A percentile compares a stretch with the other conserved stretches of the same genome.
These are phyloP conservation scores for Cardamine chenopodiifolia DNA, from an alignment of 345 rosid genomes.

Conservation along the genomic window DNA sequence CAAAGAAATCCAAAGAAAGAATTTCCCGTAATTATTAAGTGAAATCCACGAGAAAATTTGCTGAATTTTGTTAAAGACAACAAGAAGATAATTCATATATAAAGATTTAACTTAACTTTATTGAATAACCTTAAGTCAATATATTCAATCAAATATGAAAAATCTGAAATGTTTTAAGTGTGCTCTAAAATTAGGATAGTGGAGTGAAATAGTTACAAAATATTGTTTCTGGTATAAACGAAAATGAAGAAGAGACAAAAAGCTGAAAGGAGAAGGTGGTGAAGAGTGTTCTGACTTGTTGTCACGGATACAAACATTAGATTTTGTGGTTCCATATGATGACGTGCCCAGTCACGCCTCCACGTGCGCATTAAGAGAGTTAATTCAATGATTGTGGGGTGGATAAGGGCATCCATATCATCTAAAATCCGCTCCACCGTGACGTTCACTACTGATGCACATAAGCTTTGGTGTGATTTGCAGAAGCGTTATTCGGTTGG, in stretches of 20 bases:
- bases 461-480: too few species aligned
- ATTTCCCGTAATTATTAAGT: neutral
- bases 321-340: conserved; percentile 27
- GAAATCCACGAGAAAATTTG: neutral
- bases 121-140: neutral
- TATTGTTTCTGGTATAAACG: neutral
- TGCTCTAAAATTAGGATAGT: neutral
- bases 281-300: conserved; percentile 36
- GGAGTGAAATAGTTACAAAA: neutral
- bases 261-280: conserved; percentile 38
- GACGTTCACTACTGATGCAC: too few species aligned
- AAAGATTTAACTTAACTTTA: neutral
- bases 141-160: neutral
- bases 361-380: conserved; percentile 48
- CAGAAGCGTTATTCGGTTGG: too few species aligned
- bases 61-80: neutral
- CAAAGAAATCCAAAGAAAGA: neutral
- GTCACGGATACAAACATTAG: conserved; percentile 31
- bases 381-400: too few species aligned
- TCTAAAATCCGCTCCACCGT: too few species aligned
- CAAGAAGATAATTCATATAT: neutral
- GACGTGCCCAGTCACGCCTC: conserved; percentile 44
- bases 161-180: neutral
- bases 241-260: conserved; percentile 39
- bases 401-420: too few species aligned